Evolutionary conservation across 768 basidiomycete genomes (phyloP), one percentile per base, ranked within the genome.

Genomic region (Hericium rajendrae): DNA sequence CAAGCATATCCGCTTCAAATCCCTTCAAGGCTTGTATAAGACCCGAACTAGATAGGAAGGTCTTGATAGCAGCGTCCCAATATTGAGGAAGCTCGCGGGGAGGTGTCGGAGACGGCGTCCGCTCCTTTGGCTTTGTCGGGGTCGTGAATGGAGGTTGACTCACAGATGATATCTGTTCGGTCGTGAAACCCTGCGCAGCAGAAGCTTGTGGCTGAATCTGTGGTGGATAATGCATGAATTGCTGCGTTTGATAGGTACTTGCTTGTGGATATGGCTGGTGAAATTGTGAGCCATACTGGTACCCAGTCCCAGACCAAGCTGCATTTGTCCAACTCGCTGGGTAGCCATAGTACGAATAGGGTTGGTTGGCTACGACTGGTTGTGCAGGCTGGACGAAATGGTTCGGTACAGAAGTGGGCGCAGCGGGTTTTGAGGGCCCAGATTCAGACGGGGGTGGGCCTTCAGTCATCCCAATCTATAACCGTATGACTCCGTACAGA

Each of bases 1-100:
- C 65, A 37, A 69, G 59, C 38, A 69, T 67, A 52, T 69, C 68
- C 22, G 54, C 54, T 56, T 65, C 64, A 24, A 69, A 62, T 13
- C 64, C 68, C 28, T 59, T 59, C 43, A 66, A 53, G 38, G 63
- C 60, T 38, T 69, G 66, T 18, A 53, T 53, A 38, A 69, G 57
- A 15, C 68, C 68, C 37, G 64, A 60, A 38, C 64, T 39, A 15
- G 57, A 48, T 16, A 60, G 56, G 32, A 66, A 66, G 2, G 56
- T 38, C 24, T 60, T 63, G 22, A 66, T 24, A 26, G 58, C 58
- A 2, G 56, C 53, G 18, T 66, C 65, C 65, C 65, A 66, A 13
- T 61, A 38, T 24, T 58, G 57, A 6, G 58, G 61, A 12, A 64
- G 52, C 37, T 57, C 55, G 2, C 59, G 61, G 11, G 64, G 54